These are phyloP conservation scores for Trichoderma koningiopsis DNA, from an alignment of 2,329 filamentous ascomycete species.

Conservation along the genomic window DNA sequence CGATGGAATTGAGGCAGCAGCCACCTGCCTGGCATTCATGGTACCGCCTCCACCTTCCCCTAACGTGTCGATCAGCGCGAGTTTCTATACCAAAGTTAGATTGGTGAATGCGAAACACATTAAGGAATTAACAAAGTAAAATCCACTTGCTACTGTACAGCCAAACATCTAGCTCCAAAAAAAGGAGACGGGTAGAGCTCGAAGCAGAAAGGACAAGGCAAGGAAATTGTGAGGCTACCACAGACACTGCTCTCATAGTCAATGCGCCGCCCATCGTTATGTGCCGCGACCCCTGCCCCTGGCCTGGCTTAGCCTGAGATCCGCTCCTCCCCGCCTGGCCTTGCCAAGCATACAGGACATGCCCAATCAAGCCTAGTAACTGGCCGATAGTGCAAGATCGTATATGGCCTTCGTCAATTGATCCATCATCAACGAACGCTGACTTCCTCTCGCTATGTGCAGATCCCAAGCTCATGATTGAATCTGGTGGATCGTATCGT, in stretches of 20 bases:
- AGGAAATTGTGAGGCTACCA: neutral
- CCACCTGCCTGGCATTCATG: neutral
- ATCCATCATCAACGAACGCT: neutral
- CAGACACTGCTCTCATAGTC: neutral
- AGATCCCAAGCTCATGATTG: neutral
- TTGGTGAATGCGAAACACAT: neutral
- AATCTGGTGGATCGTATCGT: neutral
- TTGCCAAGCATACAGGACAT: neutral
- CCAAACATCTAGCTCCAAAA: neutral
- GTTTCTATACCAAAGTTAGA: neutral
- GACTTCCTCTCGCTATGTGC: neutral
- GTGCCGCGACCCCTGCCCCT: slow-evolving; percentile 13
- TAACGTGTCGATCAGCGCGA: neutral
- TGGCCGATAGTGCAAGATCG: neutral
- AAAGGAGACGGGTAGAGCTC: neutral
- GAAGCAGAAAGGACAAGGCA: neutral
- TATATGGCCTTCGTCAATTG: neutral
- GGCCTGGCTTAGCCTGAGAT: slow-evolving; percentile 6
- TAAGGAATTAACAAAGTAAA: neutral
- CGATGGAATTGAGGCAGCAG: neutral
- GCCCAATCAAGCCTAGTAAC: slow-evolving; percentile 10
- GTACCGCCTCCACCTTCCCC: neutral
- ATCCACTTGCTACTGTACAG: neutral
- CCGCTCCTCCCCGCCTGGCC: neutral
- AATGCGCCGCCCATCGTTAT: slow-evolving; percentile 7